phyloP scores from a whole-genome alignment of 805 yeast genomes.

The Wickerhamomyces ciferrii region DNA sequence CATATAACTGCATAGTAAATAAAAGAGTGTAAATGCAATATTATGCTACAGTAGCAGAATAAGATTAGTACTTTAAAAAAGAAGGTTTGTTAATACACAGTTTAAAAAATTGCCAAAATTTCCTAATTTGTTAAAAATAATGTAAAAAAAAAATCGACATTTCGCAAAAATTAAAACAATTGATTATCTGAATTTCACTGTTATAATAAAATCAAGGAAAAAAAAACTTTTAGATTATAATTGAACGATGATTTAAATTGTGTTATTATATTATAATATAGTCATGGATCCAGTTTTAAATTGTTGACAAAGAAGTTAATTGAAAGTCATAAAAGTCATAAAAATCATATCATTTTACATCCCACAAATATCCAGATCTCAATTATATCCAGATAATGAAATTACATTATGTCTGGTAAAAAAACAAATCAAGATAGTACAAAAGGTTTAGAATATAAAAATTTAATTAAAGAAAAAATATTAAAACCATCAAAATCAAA shows the following conservation, averaged over 20 bases:
- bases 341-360: conserved; percentile 1
- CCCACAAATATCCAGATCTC: not conserved
- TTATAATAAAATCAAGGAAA: no score
- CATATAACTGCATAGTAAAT: not conserved
- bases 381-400: no score
- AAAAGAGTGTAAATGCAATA: no score
- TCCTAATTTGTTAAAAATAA: not conserved
- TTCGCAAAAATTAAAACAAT: not conserved
- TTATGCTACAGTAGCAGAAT: not conserved
- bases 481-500: conserved; percentile 20
- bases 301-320: no score
- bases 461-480: conserved; percentile 19
- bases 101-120: not conserved
- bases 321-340: no score
- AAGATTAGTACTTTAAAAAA: not conserved
- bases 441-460: conserved; percentile 18
- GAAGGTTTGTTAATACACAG: not conserved
- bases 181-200: not conserved
- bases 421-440: conserved; percentile 7
- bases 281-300: not conserved
- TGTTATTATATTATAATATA: no score
- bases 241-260: not conserved
- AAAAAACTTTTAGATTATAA: no score
- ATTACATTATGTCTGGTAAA: not conserved
- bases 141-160: not conserved